Evolutionary conservation across 495 filamentous ascomycete species (phyloP), one percentile per base, ranked within the genome.

Genomic region (Xylaria telfairii): DNA sequence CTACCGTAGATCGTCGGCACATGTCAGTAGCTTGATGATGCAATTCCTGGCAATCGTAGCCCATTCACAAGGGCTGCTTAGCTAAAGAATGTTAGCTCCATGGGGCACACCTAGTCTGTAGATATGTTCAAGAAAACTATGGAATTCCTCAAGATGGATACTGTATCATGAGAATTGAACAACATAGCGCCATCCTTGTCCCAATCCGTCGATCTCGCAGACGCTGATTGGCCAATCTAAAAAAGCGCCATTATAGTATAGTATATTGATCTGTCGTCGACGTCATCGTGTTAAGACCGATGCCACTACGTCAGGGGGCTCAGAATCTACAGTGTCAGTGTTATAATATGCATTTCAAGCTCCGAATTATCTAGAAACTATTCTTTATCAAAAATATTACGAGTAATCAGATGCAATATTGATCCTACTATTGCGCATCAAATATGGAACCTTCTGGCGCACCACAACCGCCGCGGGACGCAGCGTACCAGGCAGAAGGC

Each of bases 391-490:
- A 26, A n/a, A n/a, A 15, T 21, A 59, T 21, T 7, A 4, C 56
- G 32, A 59, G 2, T n/a, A n/a, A 37, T 37, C 19, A 21, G 17
- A 37, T 21, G 15, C 30, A 32, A 62, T 3, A 57, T 34, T 37
- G 19, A 34, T 32, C 12, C 4, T 17, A 34, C 24, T 9, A 10
- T 6, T 12, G 9, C 24, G 8, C 9, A 32, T 59, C 39, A 67
- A 46, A 41, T 8, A 69, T 69, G 67, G 46, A 69, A 6, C 67
- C 67, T 32, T 63, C 67, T 8, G 67, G 57, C 17, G 21, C 37
- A 44, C 59, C 67, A 28, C 88, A 89, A 74, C 87, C 89, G 3
- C 81, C 87, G 57, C 86, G 84, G 65, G 64, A 83, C 76, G 81
- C 83, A 10, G 83, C 82, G 71, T 88, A 89, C 76, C 74, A 81